These are phyloP conservation scores for Sherardia arvensis DNA, from an alignment of 257 asterid species.

Conservation along the genomic window DNA sequence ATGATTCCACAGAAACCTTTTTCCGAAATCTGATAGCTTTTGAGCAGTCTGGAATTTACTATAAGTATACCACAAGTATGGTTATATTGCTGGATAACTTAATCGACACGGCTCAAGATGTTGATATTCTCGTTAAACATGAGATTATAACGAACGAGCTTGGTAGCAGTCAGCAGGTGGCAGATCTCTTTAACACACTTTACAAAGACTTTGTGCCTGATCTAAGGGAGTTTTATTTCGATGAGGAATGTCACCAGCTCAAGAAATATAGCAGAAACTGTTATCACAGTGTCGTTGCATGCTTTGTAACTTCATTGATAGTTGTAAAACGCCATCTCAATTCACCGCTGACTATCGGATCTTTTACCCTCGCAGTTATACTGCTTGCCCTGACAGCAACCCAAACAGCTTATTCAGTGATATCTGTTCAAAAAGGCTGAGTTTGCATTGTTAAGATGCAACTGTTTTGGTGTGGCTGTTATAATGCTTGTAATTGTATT, in stretches of 20 bases:
- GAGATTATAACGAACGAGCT: slow-evolving; percentile 14
- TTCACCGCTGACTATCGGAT: slow-evolving; percentile 5
- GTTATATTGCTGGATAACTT: slow-evolving; percentile 27
- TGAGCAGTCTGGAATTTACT: slow-evolving; percentile 17
- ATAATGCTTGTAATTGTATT: too few species aligned
- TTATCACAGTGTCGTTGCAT: too few species aligned
- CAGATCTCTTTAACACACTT: slow-evolving; percentile 24
- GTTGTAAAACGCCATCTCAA: slow-evolving; percentile 11
- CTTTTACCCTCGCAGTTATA: slow-evolving; percentile 2
- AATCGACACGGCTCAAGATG: slow-evolving; percentile 20
- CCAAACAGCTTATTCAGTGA: slow-evolving; percentile 8
- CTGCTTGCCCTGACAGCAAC: slow-evolving; percentile 8
- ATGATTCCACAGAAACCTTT: slow-evolving; percentile 21
- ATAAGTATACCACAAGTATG: slow-evolving; percentile 18
- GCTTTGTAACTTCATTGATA: too few species aligned
- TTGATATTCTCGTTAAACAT: slow-evolving; percentile 11
- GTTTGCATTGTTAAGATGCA: too few species aligned
- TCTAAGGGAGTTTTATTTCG: slow-evolving; percentile 16
- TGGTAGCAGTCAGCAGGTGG: slow-evolving; percentile 12
- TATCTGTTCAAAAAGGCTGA: too few species aligned
- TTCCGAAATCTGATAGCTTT: slow-evolving; percentile 23
- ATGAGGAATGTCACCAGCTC: slow-evolving; percentile 6
- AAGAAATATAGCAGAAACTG: slow-evolving; percentile 15
- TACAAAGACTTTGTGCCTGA: slow-evolving; percentile 20
- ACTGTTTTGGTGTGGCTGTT: too few species aligned